Evolutionary conservation across 2,329 filamentous ascomycete species (phyloP).

Genomic region (Trichoderma lentiforme): DNA sequence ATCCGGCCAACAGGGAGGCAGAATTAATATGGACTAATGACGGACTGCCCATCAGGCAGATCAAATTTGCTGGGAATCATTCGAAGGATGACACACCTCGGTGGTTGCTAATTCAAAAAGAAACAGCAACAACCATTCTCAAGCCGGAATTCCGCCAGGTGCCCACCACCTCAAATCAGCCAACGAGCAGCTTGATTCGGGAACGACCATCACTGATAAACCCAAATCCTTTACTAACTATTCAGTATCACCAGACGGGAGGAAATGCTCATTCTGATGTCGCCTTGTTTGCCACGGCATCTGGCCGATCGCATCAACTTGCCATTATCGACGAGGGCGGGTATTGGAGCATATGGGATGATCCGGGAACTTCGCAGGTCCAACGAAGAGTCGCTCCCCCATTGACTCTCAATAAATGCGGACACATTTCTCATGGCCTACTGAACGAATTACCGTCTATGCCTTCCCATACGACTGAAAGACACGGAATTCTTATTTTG

Average conservation of each 20-base stretch:
- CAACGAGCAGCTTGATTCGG: slow-evolving; percentile 10
- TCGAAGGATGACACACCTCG: slow-evolving; percentile 37
- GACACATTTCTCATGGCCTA: slow-evolving; percentile 43
- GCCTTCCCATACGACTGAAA: slow-evolving; percentile 31
- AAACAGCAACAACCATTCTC: slow-evolving; percentile 49
- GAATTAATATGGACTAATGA: slow-evolving; percentile 54
- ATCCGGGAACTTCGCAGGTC: slow-evolving; percentile 39
- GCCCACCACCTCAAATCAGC: neutral
- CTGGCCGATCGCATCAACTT: slow-evolving; percentile 55
- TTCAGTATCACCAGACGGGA: slow-evolving; percentile 53
- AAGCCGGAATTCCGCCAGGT: slow-evolving; percentile 46
- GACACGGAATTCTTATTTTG: slow-evolving; percentile 45
- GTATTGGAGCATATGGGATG: slow-evolving; percentile 66
- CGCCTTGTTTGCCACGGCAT: slow-evolving; percentile 55
- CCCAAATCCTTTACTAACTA: slow-evolving; percentile 50
- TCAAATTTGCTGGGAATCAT: slow-evolving; percentile 47
- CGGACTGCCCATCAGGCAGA: slow-evolving; percentile 46
- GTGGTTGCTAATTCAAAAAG: slow-evolving; percentile 55
- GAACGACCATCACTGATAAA: slow-evolving; percentile 50
- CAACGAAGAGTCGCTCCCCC: slow-evolving; percentile 33
- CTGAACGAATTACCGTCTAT: slow-evolving; percentile 32
- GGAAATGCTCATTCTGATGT: slow-evolving; percentile 59
- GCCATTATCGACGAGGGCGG: slow-evolving; percentile 64
- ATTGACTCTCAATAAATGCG: slow-evolving; percentile 37
- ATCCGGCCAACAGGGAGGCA: slow-evolving; percentile 42